Base-by-base conservation (phyloP, 306 rosid species). In the Prunus mongolica region DNA sequence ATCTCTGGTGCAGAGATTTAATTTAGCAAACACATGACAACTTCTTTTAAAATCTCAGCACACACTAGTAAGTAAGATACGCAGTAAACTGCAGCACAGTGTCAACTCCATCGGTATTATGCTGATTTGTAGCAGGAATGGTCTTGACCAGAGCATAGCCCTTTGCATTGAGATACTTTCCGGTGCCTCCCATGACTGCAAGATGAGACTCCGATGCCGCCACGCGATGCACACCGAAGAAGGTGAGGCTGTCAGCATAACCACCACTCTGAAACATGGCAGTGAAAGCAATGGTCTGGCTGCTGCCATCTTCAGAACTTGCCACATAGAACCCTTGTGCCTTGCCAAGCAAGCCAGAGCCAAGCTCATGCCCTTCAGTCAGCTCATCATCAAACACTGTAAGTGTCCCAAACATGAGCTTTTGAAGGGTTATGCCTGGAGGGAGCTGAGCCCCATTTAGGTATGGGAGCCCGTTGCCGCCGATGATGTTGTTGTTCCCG, bases 241-340 rank as follows among this genome's bases (percentile, higher is more conserved):
- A 90, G 27, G 94, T 87, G 1, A 94, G 75, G 41, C 91, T 88
- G 45, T 94, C 91, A 0, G 54, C 86, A 47, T 94, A 94, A 50
- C 89, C 86, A 38, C 88, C 96, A 44, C 86, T 84, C 82, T 86
- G 76, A 75, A 90, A 90, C 91, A 86, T 86, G 3, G 94, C 89
- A 0, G 97, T 90, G 84, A 94, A 90, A 5, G 88, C 97, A 86
- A 91, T 79, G 6, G 86, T 78, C 74, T 94, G 98, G 78, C 94
- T 86, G 3, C 78, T 91, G 28, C 97, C 98, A 55, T 93, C 97
- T 15, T 73, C 89, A 0, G 94, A 77, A 46, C 93, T 87, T 1
- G 93, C 98, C 3, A 91, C 82, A 2, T 94, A 91, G 71, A 94
- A 94, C 0, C 97, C 96, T 66, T 94, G 94, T 19, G 98, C 97